Evolutionary conservation across 306 rosid species (phyloP), one percentile per base, ranked within the genome.

Genomic region (Corylus avellana): DNA sequence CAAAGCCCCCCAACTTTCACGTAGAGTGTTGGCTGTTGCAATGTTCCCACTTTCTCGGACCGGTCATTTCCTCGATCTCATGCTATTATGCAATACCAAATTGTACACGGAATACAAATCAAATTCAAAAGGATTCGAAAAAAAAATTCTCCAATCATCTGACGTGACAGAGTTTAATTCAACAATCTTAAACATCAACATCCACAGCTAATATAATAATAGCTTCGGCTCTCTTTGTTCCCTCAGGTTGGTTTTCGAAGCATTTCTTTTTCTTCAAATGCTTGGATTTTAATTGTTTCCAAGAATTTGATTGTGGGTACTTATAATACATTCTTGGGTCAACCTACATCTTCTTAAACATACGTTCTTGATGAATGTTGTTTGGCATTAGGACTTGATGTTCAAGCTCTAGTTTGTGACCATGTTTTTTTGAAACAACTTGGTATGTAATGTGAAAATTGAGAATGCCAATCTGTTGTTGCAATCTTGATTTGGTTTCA

Each of bases 31-130:
- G 77, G 14, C 53, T 49, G 46, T 42, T 42, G 46, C 83, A 62
- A 22, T 22, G 25, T 92, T 91, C 93, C 94, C 84, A 80, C 20
- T 74, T 85, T 86, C 63, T 44, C 50, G 92, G 74, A 48, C 9
- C 42, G 37, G 70, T 81, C 12, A 70, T 66, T 70, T 58, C 27
- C 35, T 78, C 25, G 25, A 22, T 22, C 83, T 57, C 78, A 54
- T 67, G 73, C 66, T 37, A 66, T 77, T 77, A 54, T 67, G 73
- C 70, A 37, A 66, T 77, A 55, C 78, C 59, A 72, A 74, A 72
- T 72, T 58, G 61, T 73, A 54, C 81, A 47, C 70, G 73, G 79
- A 64, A 55, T 9, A 37, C 72, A 18, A 42, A 67, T 37, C 72
- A 42, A 42, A 67, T 9, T 51, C 14, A 9, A 4, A 4, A 29